Percentiles rank a stretch among this genome's conserved stretches.
Conservation (phyloP, 768 basidiomycete species). For the Naganishia antarctica region DNA sequence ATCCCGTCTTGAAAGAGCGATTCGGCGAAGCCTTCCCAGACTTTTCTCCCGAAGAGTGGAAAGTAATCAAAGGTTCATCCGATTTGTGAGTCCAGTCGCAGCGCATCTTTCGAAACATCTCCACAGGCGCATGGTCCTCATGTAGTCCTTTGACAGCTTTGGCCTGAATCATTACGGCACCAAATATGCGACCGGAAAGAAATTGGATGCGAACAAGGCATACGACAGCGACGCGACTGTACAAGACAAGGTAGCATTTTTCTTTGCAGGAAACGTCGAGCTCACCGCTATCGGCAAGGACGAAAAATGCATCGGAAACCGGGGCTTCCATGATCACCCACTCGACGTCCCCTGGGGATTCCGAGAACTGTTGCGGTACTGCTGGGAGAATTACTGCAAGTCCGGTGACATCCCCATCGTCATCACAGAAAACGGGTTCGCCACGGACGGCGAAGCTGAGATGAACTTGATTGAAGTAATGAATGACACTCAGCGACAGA, state of each 20-base stretch:
- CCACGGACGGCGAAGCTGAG: conserved; percentile 34
- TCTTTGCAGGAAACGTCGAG: conserved; percentile 17
- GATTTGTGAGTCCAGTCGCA: conserved; percentile 20
- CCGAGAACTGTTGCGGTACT: conserved; percentile 37
- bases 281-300: conserved; percentile 22
- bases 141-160: conserved; percentile 10
- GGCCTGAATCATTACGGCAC: conserved; percentile 26
- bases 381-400: conserved; percentile 39
- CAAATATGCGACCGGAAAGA: conserved; percentile 25
- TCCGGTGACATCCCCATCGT: conserved; percentile 34
- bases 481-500: conserved; percentile 38
- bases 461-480: conserved; percentile 33
- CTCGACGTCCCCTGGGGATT: conserved; percentile 43
- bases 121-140: too few relatives aligned
- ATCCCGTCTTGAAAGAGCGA: conserved; percentile 5
- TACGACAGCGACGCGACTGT: neutral
- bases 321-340: neutral
- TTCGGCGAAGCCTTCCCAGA: conserved; percentile 27
- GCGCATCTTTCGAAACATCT: neutral
- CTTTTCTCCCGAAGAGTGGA: conserved; percentile 39
- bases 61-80: conserved; percentile 32
- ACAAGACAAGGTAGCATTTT: conserved; percentile 12
- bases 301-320: conserved; percentile 20
- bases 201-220: conserved; percentile 1
- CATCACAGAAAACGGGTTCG: conserved; percentile 44